Percentiles rank a stretch among this genome's conserved stretches.
phyloP scores from a whole-genome alignment of 2,329 filamentous ascomycete genomes.

The Aureobasidium sp. region DNA sequence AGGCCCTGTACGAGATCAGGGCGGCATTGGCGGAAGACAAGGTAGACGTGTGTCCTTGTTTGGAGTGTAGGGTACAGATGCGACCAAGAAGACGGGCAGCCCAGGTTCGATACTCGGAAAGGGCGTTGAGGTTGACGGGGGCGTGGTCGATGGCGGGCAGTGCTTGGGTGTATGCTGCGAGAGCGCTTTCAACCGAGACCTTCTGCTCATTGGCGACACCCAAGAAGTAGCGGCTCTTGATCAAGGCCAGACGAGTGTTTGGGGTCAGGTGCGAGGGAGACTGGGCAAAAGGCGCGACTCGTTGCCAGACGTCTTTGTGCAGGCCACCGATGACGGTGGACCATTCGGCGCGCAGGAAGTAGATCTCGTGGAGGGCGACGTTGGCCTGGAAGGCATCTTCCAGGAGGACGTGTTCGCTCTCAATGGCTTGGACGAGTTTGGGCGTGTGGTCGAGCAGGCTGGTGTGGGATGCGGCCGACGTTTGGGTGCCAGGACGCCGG shows the following conservation, averaged over 20 bases:
- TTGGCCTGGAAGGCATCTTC: slow-evolving; percentile 67
- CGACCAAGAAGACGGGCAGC: slow-evolving; percentile 70
- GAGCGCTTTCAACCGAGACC: slow-evolving; percentile 21
- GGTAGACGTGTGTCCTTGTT: slow-evolving; percentile 40
- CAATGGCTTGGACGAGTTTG: slow-evolving; percentile 24
- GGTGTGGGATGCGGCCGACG: slow-evolving; percentile 29
- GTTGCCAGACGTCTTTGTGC: slow-evolving; percentile 12
- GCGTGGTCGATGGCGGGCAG: slow-evolving; percentile 3
- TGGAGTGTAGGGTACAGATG: slow-evolving; percentile 62
- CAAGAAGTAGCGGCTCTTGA: slow-evolving; percentile 27
- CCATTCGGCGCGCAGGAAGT: slow-evolving; percentile 62
- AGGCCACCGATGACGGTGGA: slow-evolving; percentile 10
- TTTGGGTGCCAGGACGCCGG: slow-evolving; percentile 37
- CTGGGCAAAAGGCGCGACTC: not conserved
- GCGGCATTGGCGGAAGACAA: slow-evolving; percentile 31
- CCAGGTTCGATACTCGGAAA: slow-evolving; percentile 43
- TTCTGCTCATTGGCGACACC: slow-evolving; percentile 25
- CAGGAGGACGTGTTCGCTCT: slow-evolving; percentile 35
- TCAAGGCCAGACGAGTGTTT: slow-evolving; percentile 12
- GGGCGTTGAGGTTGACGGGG: not conserved
- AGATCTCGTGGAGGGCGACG: slow-evolving; percentile 76
- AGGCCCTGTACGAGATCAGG: slow-evolving; percentile 49
- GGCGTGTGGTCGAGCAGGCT: slow-evolving; percentile 15
- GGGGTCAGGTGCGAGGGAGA: slow-evolving; percentile 3
- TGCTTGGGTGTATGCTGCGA: slow-evolving; percentile 7